Conservation (phyloP, 768 basidiomycete species). For the Amanita polypyramis region DNA sequence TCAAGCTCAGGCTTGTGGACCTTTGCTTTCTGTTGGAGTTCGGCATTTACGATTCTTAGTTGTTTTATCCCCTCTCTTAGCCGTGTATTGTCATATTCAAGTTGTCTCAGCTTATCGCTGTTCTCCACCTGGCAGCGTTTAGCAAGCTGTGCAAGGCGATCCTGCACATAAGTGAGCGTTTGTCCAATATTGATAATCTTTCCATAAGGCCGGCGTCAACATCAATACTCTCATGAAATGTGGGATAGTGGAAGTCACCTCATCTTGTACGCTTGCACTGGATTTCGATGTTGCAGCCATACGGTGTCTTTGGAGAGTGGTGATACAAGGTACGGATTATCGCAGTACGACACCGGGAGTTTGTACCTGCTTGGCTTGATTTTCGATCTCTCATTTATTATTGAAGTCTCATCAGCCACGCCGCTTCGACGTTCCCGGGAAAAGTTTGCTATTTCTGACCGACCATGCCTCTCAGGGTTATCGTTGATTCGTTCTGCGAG, state of each 20-base stretch:
- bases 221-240: neutral
- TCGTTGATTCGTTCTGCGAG: too few species aligned
- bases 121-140: slow-evolving; percentile 7
- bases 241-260: slow-evolving; percentile 13
- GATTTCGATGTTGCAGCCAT: neutral
- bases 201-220: neutral
- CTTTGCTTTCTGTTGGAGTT: slow-evolving; percentile 20
- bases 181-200: neutral
- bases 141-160: slow-evolving; percentile 8
- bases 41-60: slow-evolving; percentile 22
- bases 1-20: slow-evolving; percentile 19
- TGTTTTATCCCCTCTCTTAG: slow-evolving; percentile 17
- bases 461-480: neutral
- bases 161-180: slow-evolving; percentile 9
- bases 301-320: neutral
- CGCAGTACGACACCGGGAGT: neutral
- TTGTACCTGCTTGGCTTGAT: neutral
- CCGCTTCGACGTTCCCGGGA: neutral
- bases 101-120: slow-evolving; percentile 15
- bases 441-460: neutral
- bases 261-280: slow-evolving; percentile 15
- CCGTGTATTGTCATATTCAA: slow-evolving; percentile 20
- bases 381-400: neutral
- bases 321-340: neutral
- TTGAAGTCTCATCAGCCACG: slow-evolving; percentile 5